Conservation (phyloP, 257 asterid genomes). For the Avicennia marina region DNA sequence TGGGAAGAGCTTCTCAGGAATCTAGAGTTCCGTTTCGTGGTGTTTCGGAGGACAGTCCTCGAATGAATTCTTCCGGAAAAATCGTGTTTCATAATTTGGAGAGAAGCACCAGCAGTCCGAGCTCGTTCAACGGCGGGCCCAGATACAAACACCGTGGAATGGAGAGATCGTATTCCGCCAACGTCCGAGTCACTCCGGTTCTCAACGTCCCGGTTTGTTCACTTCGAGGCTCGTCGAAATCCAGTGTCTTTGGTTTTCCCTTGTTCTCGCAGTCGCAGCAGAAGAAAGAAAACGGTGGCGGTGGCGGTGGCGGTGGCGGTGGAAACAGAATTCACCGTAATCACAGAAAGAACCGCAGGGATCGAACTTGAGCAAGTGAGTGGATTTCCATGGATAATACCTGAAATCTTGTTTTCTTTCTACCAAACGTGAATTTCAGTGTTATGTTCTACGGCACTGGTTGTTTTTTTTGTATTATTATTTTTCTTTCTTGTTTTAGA, state of each 20-base stretch:
- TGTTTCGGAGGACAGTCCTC: conserved; percentile 79
- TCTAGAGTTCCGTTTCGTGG: conserved; percentile 34
- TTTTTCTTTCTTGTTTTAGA: conserved; percentile 8
- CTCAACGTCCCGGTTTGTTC: conserved; percentile 92
- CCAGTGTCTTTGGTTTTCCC: conserved; percentile 80
- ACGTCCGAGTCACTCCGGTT: conserved; percentile 85
- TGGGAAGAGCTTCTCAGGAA: conserved; percentile 42
- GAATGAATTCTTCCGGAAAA: conserved; percentile 91
- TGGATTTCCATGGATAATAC: conserved; percentile 22
- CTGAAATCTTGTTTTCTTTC: conserved; percentile 14
- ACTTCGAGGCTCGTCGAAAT: conserved; percentile 71
- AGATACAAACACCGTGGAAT: conserved; percentile 69
- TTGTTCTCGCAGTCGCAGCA: conserved; percentile 68
- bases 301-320: conserved; percentile 4
- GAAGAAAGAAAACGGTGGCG: conserved; percentile 34
- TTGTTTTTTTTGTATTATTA: no score
- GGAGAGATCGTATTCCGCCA: conserved; percentile 91
- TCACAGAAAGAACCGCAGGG: conserved; percentile 45
- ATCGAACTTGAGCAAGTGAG: conserved; percentile 45
- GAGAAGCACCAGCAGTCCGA: conserved; percentile 96
- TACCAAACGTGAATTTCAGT: conserved; percentile 26
- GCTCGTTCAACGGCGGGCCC: conserved; percentile 73
- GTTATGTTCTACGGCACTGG: no score
- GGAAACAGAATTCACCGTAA: conserved; percentile 37
- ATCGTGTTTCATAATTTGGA: conserved; percentile 84